Conservation (phyloP, 2,329 filamentous ascomycete genomes). For the Zalaria obscura region DNA sequence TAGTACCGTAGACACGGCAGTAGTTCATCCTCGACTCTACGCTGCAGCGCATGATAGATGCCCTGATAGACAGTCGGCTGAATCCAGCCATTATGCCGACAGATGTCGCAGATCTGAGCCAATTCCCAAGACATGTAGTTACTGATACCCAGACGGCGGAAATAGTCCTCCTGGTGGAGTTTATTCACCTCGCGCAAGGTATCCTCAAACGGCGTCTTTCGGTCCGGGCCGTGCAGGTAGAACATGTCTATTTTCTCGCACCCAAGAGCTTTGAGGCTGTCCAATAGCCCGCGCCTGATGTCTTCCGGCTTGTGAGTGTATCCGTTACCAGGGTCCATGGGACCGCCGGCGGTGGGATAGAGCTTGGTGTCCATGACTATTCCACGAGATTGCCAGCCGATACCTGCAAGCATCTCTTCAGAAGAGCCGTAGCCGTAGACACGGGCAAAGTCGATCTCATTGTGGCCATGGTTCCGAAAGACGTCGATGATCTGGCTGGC, state of each 20-base stretch:
- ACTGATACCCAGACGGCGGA: slow-evolving; percentile 29
- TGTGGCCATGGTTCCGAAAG: slow-evolving; percentile 13
- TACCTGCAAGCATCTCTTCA: slow-evolving; percentile 20
- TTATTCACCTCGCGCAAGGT: slow-evolving; percentile 25
- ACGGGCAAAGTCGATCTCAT: slow-evolving; percentile 16
- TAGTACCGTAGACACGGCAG: slow-evolving; percentile 25
- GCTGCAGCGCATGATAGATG: slow-evolving; percentile 29
- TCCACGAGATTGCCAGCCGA: slow-evolving; percentile 20
- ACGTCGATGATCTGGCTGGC: slow-evolving; percentile 6
- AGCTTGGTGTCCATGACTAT: slow-evolving; percentile 31
- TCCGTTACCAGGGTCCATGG: slow-evolving; percentile 6
- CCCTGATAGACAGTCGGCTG: slow-evolving; percentile 32
- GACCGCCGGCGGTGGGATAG: slow-evolving; percentile 16
- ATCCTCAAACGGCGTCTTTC: slow-evolving; percentile 24
- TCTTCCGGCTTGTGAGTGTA: slow-evolving; percentile 2
- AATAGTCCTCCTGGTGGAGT: slow-evolving; percentile 24
- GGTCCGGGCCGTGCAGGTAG: slow-evolving; percentile 28
- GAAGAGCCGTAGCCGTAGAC: slow-evolving; percentile 15
- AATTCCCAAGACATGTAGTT: slow-evolving; percentile 32
- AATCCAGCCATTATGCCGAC: slow-evolving; percentile 25
- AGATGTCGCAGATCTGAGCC: slow-evolving; percentile 25
- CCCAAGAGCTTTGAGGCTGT: slow-evolving; percentile 5
- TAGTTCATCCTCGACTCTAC: slow-evolving; percentile 25
- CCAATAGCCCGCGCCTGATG: slow-evolving; percentile 1
- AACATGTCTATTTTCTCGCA: slow-evolving; percentile 14